Conservation (phyloP, 2,329 filamentous ascomycete genomes). For the Mycogone perniciosa region DNA sequence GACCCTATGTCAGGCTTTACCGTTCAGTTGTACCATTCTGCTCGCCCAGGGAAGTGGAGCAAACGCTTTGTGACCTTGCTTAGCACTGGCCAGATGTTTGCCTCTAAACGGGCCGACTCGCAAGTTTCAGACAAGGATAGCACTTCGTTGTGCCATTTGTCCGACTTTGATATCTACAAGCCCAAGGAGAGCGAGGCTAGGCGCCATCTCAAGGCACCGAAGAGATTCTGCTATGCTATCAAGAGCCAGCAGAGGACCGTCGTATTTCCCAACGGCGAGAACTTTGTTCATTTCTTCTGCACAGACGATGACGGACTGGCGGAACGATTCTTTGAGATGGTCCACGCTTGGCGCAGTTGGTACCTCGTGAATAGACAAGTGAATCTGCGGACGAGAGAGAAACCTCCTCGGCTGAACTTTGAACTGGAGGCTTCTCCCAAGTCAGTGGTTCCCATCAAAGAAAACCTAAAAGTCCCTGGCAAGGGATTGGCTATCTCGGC, state of each 20-base stretch:
- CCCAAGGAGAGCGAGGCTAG: constrained; percentile 62
- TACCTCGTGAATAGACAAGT: constrained; percentile 71
- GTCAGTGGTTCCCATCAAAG: neutral
- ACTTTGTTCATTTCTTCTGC: constrained; percentile 89
- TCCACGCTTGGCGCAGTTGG: constrained; percentile 87
- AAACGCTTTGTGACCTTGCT: constrained; percentile 75
- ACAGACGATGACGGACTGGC: constrained; percentile 66
- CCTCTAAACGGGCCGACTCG: constrained; percentile 63
- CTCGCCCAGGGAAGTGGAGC: constrained; percentile 78
- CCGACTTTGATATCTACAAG: constrained; percentile 87
- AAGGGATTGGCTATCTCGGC: constrained; percentile 2
- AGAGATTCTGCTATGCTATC: constrained; percentile 77
- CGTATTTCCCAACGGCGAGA: constrained; percentile 74
- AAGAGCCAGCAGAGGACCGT: constrained; percentile 87
- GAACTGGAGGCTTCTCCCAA: constrained; percentile 4
- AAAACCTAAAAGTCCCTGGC: constrained; percentile 2
- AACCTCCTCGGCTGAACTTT: constrained; percentile 14
- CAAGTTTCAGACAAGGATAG: constrained; percentile 58
- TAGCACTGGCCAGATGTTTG: constrained; percentile 63
- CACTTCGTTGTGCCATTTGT: constrained; percentile 71
- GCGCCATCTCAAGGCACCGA: constrained; percentile 73
- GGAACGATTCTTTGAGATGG: constrained; percentile 59
- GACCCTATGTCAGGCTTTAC: constrained; percentile 59
- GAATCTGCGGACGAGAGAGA: constrained; percentile 36
- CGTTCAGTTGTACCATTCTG: constrained; percentile 72